phyloP scores from a whole-genome alignment of 2,329 filamentous ascomycete species.

The Rhinocladiella mackenziei region DNA sequence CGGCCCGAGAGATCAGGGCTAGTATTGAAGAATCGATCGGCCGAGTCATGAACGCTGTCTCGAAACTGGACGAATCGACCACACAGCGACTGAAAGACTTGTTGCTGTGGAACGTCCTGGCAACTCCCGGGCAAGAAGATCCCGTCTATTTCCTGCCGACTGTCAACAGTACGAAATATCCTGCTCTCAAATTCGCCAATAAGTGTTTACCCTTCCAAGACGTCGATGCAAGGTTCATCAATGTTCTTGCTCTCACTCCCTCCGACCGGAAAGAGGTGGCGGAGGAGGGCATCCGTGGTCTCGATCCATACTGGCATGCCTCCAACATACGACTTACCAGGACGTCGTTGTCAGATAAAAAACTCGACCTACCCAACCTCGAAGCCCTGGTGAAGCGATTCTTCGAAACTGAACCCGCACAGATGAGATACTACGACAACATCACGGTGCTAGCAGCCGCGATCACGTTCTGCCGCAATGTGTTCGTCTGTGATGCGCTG shows the following conservation, averaged over 20 bases:
- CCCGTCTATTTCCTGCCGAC: slow-evolving; percentile 41
- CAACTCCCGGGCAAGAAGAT: slow-evolving; percentile 41
- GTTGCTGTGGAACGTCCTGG: slow-evolving; percentile 64
- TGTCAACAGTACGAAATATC: slow-evolving; percentile 72
- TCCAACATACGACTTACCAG: slow-evolving; percentile 20
- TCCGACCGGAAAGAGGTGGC: slow-evolving; percentile 74
- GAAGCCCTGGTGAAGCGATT: slow-evolving; percentile 44
- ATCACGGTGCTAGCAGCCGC: slow-evolving; percentile 62
- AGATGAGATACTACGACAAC: slow-evolving; percentile 35
- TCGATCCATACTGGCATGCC: slow-evolving; percentile 70
- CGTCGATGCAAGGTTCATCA: slow-evolving; percentile 76
- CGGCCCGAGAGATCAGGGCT: slow-evolving; percentile 67
- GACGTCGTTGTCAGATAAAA: not conserved
- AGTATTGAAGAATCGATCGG: slow-evolving; percentile 88
- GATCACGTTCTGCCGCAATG: slow-evolving; percentile 63
- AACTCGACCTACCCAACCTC: slow-evolving; percentile 43
- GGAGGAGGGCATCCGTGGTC: slow-evolving; percentile 83
- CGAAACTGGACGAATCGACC: slow-evolving; percentile 39
- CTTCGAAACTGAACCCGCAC: slow-evolving; percentile 38
- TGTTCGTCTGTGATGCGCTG: slow-evolving; percentile 58
- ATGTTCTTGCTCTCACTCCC: slow-evolving; percentile 73
- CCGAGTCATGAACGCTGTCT: slow-evolving; percentile 61
- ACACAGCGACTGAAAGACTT: slow-evolving; percentile 50
- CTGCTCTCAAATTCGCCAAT: slow-evolving; percentile 84
- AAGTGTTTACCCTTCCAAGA: slow-evolving; percentile 77